A percentile compares a stretch with the other conserved stretches of the same genome.
phyloP scores from a whole-genome alignment of 2,329 filamentous ascomycete genomes.

The Mariannaea elegans region DNA sequence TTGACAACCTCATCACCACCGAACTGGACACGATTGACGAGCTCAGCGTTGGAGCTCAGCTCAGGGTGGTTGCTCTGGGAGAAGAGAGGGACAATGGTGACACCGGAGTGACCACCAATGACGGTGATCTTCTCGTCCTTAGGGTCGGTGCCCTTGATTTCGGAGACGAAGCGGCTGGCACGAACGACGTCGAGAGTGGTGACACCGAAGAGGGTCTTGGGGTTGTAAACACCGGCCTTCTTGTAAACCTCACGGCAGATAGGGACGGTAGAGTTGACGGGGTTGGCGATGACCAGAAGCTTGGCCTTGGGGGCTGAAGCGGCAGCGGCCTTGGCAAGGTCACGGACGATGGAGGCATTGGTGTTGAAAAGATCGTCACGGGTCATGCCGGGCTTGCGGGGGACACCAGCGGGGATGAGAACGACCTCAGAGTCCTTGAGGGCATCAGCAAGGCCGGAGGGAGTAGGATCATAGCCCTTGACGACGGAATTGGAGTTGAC shows the following conservation, averaged over 20 bases:
- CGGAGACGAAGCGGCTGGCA: constrained; percentile 95
- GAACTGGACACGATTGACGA: constrained; percentile 96
- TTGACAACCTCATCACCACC: constrained; percentile 99
- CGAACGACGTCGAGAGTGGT: constrained; percentile 99
- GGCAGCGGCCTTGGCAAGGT: constrained; percentile 94
- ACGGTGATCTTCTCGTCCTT: constrained; percentile 94
- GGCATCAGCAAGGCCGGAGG: constrained; percentile 77
- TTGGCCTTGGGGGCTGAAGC: constrained; percentile 91
- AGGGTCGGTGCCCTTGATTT: constrained; percentile 91
- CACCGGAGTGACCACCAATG: constrained; percentile 95
- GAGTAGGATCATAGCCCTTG: constrained; percentile 84
- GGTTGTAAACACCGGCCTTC: constrained; percentile 94
- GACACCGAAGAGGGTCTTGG: constrained; percentile 98
- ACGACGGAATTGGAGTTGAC: constrained; percentile 99
- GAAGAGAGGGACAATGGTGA: constrained; percentile 98
- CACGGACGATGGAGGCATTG: constrained; percentile 99
- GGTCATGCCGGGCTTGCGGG: constrained; percentile 99
- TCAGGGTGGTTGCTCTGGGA: constrained; percentile 90
- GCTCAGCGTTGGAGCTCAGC: constrained; percentile 79
- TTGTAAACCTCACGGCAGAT: constrained; percentile 98
- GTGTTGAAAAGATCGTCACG: constrained; percentile 99
- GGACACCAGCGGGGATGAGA: constrained; percentile 97
- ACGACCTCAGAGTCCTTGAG: constrained; percentile 92
- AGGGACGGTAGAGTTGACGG: constrained; percentile 99
- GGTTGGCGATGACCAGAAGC: constrained; percentile 98